phyloP scores from a whole-genome alignment of 169 alveolate species.

The Fabrea salina region DNA sequence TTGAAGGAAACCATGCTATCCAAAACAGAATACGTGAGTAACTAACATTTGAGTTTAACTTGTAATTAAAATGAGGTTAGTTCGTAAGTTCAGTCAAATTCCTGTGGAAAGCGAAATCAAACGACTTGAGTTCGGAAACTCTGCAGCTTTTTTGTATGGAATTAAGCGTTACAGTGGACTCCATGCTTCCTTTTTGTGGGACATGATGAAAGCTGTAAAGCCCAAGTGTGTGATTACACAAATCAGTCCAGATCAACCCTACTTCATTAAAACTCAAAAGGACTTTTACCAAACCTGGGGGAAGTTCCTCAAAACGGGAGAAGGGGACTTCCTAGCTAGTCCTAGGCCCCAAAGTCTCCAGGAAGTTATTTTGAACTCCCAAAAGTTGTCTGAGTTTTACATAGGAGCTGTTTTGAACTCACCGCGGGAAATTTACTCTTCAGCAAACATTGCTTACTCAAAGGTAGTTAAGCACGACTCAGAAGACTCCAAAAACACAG shows the following conservation, averaged over 20 bases:
- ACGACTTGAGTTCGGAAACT: not conserved
- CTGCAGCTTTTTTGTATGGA: not conserved
- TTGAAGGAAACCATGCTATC: conserved; percentile 39
- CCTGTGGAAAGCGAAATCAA: not conserved
- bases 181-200: not conserved
- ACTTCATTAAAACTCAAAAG: not conserved
- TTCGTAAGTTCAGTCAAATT: too few relatives aligned
- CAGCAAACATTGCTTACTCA: not conserved
- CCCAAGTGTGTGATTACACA: conserved; percentile 12
- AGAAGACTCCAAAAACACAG: not conserved
- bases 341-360: conserved; percentile 10
- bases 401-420: not conserved
- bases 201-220: not conserved
- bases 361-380: not conserved
- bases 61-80: not conserved
- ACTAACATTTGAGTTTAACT: not conserved
- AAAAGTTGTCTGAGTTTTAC: not conserved
- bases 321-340: not conserved
- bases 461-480: not conserved
- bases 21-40: conserved; percentile 17
- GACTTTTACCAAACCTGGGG: not conserved
- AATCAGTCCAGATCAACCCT: not conserved
- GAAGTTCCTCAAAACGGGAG: not conserved
- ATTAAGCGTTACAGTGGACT: not conserved
- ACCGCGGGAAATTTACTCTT: not conserved